Evolutionary conservation across 2,329 filamentous ascomycete species (phyloP).

Genomic region (Dothistroma pini): DNA sequence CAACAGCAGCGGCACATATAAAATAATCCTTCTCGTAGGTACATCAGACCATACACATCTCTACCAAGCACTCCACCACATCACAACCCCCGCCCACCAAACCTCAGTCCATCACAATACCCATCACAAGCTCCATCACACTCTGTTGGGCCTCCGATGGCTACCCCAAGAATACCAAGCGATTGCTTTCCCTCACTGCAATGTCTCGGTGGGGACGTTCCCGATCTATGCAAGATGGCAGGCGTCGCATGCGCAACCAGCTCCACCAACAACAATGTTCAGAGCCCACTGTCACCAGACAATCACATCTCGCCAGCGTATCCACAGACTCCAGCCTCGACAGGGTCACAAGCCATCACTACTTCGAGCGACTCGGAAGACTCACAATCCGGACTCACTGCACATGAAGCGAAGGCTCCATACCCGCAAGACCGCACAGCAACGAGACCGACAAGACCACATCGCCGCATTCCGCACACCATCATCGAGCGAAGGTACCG

Average conservation of each 20-base stretch:
- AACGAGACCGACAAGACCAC: slow-evolving; percentile 17
- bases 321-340: slow-evolving; percentile 9
- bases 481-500: slow-evolving; percentile 48
- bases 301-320: slow-evolving; percentile 16
- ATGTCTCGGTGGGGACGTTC: slow-evolving; percentile 22
- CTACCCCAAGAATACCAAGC: slow-evolving; percentile 11
- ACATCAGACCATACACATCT: slow-evolving; percentile 9
- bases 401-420: not conserved
- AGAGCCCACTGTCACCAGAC: slow-evolving; percentile 9
- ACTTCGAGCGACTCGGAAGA: slow-evolving; percentile 22
- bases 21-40: slow-evolving; percentile 3
- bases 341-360: slow-evolving; percentile 13
- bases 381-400: slow-evolving; percentile 11
- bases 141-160: slow-evolving; percentile 5
- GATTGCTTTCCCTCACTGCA: slow-evolving; percentile 22
- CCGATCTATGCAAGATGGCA: slow-evolving; percentile 20
- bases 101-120: not conserved
- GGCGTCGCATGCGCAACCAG: slow-evolving; percentile 20
- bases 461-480: slow-evolving; percentile 37
- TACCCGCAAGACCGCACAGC: not conserved
- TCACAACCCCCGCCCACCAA: not conserved
- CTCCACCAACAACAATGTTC: not conserved
- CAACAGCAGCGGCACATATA: slow-evolving; percentile 1
- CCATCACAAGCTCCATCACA: not conserved
- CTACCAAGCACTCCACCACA: not conserved